Evolutionary conservation across 164 flowering plant species (phyloP).

Genomic region (Tinospora cordifolia): DNA sequence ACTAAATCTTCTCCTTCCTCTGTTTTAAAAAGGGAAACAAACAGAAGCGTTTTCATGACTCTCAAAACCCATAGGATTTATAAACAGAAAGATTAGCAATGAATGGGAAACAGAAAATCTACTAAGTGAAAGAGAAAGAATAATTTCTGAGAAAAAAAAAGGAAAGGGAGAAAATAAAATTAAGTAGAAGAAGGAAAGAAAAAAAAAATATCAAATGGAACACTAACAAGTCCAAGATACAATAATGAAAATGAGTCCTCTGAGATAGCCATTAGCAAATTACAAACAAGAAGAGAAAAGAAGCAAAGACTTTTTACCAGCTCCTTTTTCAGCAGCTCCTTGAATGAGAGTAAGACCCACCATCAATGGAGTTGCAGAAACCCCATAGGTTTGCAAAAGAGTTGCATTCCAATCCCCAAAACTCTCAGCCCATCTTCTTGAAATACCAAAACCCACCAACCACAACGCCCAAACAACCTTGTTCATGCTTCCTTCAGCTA

Average conservation of each 20-base stretch:
- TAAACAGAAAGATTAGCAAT: not conserved
- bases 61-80: not conserved
- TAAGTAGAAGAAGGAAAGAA: not conserved
- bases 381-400: not conserved
- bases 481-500: constrained; percentile 6
- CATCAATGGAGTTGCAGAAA: constrained; percentile 24
- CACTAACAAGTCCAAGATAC: not conserved
- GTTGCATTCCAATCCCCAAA: constrained; percentile 3
- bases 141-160: no score
- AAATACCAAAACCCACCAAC: not conserved
- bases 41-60: not conserved
- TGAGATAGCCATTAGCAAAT: not conserved
- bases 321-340: constrained; percentile 54
- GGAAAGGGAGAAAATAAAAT: no score
- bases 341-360: constrained; percentile 54
- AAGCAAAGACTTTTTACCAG: constrained; percentile 35
- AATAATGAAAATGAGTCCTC: not conserved
- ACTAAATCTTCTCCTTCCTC: no score
- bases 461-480: constrained; percentile 8
- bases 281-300: not conserved
- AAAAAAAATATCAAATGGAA: not conserved
- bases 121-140: no score
- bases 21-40: not conserved
- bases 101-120: no score
- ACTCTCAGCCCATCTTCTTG: not conserved